A percentile compares a stretch with the other conserved stretches of the same genome.
Evolutionary conservation across 345 rosid genomes (phyloP).

Genomic region (Gossypium stocksii): DNA sequence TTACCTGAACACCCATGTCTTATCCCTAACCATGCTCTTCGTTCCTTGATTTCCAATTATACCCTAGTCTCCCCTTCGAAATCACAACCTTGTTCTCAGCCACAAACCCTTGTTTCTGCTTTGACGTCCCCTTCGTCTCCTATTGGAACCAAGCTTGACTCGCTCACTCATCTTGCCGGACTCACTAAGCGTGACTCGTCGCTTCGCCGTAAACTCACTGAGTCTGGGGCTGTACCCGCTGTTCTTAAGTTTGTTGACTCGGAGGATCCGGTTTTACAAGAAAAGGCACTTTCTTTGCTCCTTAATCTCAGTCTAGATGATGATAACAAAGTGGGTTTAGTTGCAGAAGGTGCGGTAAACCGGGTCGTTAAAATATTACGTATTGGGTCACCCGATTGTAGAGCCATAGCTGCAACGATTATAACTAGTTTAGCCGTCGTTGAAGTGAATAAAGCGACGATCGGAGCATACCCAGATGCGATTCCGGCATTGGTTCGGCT

Average conservation of each 20-base stretch:
- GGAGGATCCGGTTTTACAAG: constrained; percentile 35
- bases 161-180: constrained; percentile 48
- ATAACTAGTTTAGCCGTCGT: constrained; percentile 84
- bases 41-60: constrained; percentile 71
- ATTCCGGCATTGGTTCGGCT: constrained; percentile 54
- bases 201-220: constrained; percentile 59
- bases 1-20: constrained; percentile 62
- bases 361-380: constrained; percentile 51
- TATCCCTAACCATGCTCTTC: constrained; percentile 86
- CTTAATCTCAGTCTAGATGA: constrained; percentile 87
- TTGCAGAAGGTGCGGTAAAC: constrained; percentile 79
- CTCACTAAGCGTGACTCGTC: constrained; percentile 70
- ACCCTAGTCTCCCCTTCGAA: constrained; percentile 28
- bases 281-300: constrained; percentile 70
- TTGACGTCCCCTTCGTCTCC: constrained; percentile 53
- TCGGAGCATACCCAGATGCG: constrained; percentile 72
- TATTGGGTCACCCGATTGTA: constrained; percentile 53
- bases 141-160: constrained; percentile 43
- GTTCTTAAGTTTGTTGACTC: constrained; percentile 58
- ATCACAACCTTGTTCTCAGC: constrained; percentile 26
- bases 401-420: constrained; percentile 79
- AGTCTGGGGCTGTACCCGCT: constrained; percentile 76
- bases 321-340: constrained; percentile 88
- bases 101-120: constrained; percentile 46
- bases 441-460: constrained; percentile 88